phyloP scores from a whole-genome alignment of 352 stramenopile species.

The Pythium aquatile region DNA sequence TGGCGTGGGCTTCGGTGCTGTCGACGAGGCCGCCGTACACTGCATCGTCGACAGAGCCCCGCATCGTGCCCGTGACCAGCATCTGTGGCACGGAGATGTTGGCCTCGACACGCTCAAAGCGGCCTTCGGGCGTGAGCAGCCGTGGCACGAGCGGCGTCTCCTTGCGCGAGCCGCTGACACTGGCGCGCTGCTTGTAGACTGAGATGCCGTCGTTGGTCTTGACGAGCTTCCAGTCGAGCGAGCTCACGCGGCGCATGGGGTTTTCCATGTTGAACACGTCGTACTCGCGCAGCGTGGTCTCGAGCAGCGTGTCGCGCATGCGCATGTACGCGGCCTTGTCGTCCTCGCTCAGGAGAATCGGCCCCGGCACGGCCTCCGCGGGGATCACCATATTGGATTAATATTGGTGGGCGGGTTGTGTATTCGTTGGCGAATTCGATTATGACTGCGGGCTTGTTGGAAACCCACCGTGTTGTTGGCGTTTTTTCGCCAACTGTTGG shows the following conservation, averaged over 20 bases:
- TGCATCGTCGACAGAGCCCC: slow-evolving; percentile 21
- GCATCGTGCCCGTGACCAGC: slow-evolving; percentile 20
- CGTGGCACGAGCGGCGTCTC: slow-evolving; percentile 12
- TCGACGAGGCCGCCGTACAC: slow-evolving; percentile 26
- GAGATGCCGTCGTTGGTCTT: slow-evolving; percentile 21
- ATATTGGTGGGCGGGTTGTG: not conserved
- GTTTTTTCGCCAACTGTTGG: not conserved
- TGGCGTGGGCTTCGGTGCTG: slow-evolving; percentile 12
- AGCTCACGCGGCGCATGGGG: slow-evolving; percentile 10
- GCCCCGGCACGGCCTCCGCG: slow-evolving; percentile 6
- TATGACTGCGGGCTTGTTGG: not conserved
- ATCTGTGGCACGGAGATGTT: slow-evolving; percentile 23
- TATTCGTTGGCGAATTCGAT: slow-evolving; percentile 3
- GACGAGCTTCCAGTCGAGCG: slow-evolving; percentile 20
- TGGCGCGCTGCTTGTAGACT: slow-evolving; percentile 19
- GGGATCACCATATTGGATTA: slow-evolving; percentile 1
- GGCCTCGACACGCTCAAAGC: slow-evolving; percentile 16
- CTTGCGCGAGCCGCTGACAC: slow-evolving; percentile 8
- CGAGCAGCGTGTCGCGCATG: slow-evolving; percentile 16
- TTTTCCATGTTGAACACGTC: slow-evolving; percentile 19
- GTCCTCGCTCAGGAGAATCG: slow-evolving; percentile 3
- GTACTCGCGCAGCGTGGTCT: slow-evolving; percentile 22
- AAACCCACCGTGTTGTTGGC: not conserved
- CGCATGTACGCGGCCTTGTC: slow-evolving; percentile 13
- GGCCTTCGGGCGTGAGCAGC: slow-evolving; percentile 18